Base-by-base conservation (phyloP, 768 basidiomycete genomes). In the Calocybe gangraenosa region DNA sequence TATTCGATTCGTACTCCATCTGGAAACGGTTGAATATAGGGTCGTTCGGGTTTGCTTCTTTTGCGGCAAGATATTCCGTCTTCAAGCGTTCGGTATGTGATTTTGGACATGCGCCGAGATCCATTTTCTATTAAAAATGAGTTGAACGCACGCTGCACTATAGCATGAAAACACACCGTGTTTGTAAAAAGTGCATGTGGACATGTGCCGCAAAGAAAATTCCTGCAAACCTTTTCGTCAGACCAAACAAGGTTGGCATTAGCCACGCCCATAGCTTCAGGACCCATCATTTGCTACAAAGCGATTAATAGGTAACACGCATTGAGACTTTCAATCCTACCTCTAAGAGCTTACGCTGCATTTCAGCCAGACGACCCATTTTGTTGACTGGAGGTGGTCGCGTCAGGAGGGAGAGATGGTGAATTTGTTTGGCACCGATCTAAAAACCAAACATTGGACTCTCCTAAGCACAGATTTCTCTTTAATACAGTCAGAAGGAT, bases 281-380 rank as follows among this genome's bases (percentile, higher is more conserved):
- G 89, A n/a, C 92, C 95, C 94, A 97, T 97, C 92, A 95, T 96
- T 94, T 96, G 94, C 94, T 96, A 53, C 66, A n/a, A 53, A 75
- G 79, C 68, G 79, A 74, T 41, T 80, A 64, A 43, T 13, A 28
- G 22, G 31, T 20, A n/a, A 42, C 17, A 44, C 36, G 32, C 7
- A 23, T 25, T 22, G 33, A 28, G 25, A 11, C 25, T 28, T 5
- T 6, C 5, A 51, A 6, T 28, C 64, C 31, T 57, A 75, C 65
- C 71, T 72, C 74, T 46, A 73, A 58, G 67, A 97, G 88, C 86
- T 92, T 96, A 53, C 93, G 82, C 73, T 97, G 94, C 90, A 92
- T 91, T 67, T 97, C 94, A 49, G 94, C 94, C 46, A 97, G 80
- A 38, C 91, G 80, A 58, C 94, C 94, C 94, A 97, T 97, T 19